Evolutionary conservation across 2,329 filamentous ascomycete genomes (phyloP).

Genomic region (Hirsutella rhossiliensis): DNA sequence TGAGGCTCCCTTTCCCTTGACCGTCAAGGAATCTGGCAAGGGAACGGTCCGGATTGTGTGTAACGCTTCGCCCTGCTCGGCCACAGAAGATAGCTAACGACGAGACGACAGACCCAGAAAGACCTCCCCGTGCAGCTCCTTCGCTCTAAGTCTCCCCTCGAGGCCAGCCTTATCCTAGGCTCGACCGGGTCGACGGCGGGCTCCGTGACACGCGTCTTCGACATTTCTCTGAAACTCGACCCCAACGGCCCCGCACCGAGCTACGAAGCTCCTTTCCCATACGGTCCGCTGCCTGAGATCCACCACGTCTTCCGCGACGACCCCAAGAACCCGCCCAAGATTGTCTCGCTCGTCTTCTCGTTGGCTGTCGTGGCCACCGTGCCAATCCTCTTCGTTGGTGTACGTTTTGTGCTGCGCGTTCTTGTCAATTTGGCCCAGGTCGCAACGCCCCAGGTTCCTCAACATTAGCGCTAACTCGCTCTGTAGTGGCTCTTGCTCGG

Average conservation of each 20-base stretch:
- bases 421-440: background rate
- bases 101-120: conserved; percentile 58
- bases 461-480: background rate
- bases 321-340: conserved; percentile 65
- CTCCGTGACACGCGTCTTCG: conserved; percentile 59
- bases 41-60: conserved; percentile 73
- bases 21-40: conserved; percentile 79
- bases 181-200: conserved; percentile 69
- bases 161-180: conserved; percentile 71
- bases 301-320: conserved; percentile 80
- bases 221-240: conserved; percentile 55
- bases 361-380: conserved; percentile 61
- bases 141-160: conserved; percentile 51
- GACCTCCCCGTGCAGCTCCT: conserved; percentile 81
- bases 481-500: conserved; percentile 67
- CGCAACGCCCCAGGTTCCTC: too few species aligned
- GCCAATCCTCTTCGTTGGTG: conserved; percentile 58
- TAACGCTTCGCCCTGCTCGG: conserved; percentile 9
- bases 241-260: conserved; percentile 44
- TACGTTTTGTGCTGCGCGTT: conserved; percentile 22
- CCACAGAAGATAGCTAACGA: conserved; percentile 11
- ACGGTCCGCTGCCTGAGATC: conserved; percentile 75
- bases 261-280: conserved; percentile 62
- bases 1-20: conserved; percentile 78
- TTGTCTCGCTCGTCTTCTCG: conserved; percentile 70